These are phyloP conservation scores for Triadica sebifera DNA, from an alignment of 345 rosid species.

Conservation along the genomic window DNA sequence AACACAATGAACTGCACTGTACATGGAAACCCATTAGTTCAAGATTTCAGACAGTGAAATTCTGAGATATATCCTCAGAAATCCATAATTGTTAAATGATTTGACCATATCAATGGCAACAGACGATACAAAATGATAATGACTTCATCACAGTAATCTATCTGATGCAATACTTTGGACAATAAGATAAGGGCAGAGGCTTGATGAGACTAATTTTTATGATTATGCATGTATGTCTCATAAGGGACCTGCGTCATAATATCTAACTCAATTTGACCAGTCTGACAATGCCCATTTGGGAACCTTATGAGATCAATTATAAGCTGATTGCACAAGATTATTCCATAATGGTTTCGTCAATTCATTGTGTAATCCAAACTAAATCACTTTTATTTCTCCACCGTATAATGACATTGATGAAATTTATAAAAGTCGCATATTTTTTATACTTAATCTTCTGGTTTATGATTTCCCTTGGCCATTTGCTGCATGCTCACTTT, in stretches of 20 bases:
- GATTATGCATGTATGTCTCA: constrained; percentile 18
- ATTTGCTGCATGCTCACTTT: constrained; percentile 24
- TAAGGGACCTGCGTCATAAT: constrained; percentile 12
- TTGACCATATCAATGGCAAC: constrained; percentile 12
- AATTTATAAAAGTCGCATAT: constrained; percentile 23
- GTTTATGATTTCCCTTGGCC: constrained; percentile 15
- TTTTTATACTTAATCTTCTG: constrained; percentile 16
- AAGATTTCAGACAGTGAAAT: constrained; percentile 6
- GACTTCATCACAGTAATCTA: constrained; percentile 1
- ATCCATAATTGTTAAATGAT: constrained; percentile 7
- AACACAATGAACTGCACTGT: background rate
- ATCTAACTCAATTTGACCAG: constrained; percentile 13
- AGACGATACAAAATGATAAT: constrained; percentile 7
- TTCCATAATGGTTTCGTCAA: constrained; percentile 9
- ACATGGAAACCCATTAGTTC: constrained; percentile 17
- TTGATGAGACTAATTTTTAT: constrained; percentile 11
- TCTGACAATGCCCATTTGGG: constrained; percentile 10
- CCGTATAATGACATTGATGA: constrained; percentile 22
- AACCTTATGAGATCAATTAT: constrained; percentile 2
- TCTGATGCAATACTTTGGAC: constrained; percentile 3
- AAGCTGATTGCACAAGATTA: constrained; percentile 13
- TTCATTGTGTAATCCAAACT: constrained; percentile 28
- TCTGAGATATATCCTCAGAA: constrained; percentile 2
- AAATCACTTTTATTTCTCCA: constrained; percentile 20
- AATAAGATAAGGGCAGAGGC: background rate